phyloP scores from a whole-genome alignment of 179 eudicot species.

The Actinidia arguta region DNA sequence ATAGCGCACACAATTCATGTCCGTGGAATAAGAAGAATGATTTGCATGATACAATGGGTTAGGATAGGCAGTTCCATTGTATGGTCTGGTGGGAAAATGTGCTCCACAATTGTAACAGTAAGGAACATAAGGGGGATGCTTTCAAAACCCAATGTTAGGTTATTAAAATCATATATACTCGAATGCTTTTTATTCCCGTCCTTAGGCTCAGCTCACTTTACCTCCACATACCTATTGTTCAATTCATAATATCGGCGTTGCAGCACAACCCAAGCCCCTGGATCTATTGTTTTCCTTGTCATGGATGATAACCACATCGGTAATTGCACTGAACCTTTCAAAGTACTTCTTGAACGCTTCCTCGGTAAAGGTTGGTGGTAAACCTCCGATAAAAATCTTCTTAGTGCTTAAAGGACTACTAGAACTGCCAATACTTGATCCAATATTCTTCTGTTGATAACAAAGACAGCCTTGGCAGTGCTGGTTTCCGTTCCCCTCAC shows the following conservation, averaged over 20 bases:
- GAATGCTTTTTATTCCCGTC: background rate
- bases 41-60: background rate
- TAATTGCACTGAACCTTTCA: conserved; percentile 15
- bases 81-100: background rate
- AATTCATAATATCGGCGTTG: conserved; percentile 13
- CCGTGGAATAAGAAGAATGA: background rate
- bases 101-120: background rate
- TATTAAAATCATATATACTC: background rate
- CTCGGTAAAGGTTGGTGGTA: conserved; percentile 11
- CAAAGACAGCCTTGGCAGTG: no score
- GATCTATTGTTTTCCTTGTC: conserved; percentile 18
- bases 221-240: conserved; percentile 20
- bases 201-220: conserved; percentile 22
- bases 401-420: background rate
- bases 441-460: background rate
- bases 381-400: conserved; percentile 33
- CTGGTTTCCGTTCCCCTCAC: background rate
- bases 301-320: conserved; percentile 14
- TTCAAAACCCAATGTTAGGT: background rate
- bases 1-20: background rate
- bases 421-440: background rate
- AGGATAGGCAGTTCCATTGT: background rate
- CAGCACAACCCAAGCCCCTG: conserved; percentile 26
- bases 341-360: conserved; percentile 22
- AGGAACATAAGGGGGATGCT: background rate